A percentile compares a stretch with the other conserved stretches of the same genome.
These are phyloP conservation scores for Neurospora sp. DNA, from an alignment of 495 filamentous ascomycete species.

Conservation along the genomic window DNA sequence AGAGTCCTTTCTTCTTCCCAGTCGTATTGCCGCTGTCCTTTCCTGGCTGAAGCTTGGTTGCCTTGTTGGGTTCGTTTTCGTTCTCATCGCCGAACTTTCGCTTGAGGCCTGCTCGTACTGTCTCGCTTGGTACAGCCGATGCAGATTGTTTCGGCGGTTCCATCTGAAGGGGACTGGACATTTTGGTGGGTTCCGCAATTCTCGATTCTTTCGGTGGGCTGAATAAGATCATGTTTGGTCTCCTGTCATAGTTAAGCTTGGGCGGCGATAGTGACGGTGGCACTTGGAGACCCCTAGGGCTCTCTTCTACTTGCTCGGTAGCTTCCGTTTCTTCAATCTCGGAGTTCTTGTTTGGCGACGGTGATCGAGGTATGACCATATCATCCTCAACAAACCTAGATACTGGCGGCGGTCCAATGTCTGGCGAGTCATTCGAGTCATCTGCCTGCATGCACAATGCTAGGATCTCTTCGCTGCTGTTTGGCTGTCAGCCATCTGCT, in stretches of 20 bases:
- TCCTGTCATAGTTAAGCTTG: slow-evolving; percentile 13
- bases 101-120: slow-evolving; percentile 20
- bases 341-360: slow-evolving; percentile 24
- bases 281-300: neutral
- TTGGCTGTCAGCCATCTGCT: slow-evolving; percentile 5
- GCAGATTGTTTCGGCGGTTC: neutral
- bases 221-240: neutral
- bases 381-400: slow-evolving; percentile 55
- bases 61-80: slow-evolving; percentile 2
- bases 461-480: slow-evolving; percentile 32
- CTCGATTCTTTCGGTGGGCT: neutral
- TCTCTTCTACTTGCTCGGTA: slow-evolving; percentile 10
- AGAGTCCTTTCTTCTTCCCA: slow-evolving; percentile 4
- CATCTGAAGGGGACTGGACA: neutral
- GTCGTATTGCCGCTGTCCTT: slow-evolving; percentile 19
- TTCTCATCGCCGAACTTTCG: slow-evolving; percentile 27
- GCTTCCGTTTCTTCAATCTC: slow-evolving; percentile 7
- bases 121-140: neutral
- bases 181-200: neutral
- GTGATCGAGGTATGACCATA: slow-evolving; percentile 38
- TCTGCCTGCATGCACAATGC: slow-evolving; percentile 40
- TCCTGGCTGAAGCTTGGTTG: slow-evolving; percentile 8
- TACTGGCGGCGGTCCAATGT: slow-evolving; percentile 54
- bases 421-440: slow-evolving; percentile 48
- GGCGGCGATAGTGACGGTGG: neutral